These are phyloP conservation scores for Zymoseptoria passerinii DNA, from an alignment of 2,329 filamentous ascomycete species.

Conservation along the genomic window DNA sequence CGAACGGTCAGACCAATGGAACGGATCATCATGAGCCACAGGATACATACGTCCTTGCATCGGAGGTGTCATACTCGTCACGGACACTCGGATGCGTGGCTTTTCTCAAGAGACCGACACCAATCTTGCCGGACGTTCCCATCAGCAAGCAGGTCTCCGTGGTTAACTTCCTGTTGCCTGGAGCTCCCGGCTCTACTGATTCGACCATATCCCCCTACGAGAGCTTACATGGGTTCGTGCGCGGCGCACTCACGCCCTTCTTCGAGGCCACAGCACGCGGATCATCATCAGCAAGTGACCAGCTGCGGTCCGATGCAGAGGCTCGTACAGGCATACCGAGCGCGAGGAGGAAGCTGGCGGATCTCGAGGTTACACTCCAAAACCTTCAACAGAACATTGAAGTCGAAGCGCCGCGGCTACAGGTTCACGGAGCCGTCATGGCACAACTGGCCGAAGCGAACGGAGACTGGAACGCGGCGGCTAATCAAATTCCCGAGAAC, in stretches of 20 bases:
- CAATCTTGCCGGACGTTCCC: constrained; percentile 74
- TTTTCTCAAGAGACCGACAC: constrained; percentile 79
- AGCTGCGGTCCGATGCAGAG: constrained; percentile 74
- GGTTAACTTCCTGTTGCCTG: constrained; percentile 79
- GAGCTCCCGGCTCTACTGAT: constrained; percentile 48
- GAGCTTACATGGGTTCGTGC: constrained; percentile 82
- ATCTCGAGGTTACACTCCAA: constrained; percentile 80
- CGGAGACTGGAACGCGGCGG: constrained; percentile 58
- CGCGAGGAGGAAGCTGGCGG: constrained; percentile 95
- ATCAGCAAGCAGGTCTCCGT: constrained; percentile 86
- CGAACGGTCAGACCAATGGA: constrained; percentile 38
- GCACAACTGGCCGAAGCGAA: constrained; percentile 66
- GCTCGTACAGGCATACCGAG: constrained; percentile 90
- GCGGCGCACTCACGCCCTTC: constrained; percentile 85
- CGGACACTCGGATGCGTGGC: constrained; percentile 81
- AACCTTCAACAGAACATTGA: constrained; percentile 97
- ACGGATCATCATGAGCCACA: constrained; percentile 19
- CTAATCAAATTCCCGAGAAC: constrained; percentile 66
- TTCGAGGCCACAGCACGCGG: constrained; percentile 93
- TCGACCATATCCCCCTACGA: constrained; percentile 77
- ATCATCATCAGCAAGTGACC: constrained; percentile 56
- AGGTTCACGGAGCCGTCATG: constrained; percentile 83
- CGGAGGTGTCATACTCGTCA: constrained; percentile 70
- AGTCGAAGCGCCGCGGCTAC: constrained; percentile 82
- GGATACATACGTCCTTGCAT: constrained; percentile 71